Conservation (phyloP, 352 stramenopile species). For the Phytophthora parvispora region DNA sequence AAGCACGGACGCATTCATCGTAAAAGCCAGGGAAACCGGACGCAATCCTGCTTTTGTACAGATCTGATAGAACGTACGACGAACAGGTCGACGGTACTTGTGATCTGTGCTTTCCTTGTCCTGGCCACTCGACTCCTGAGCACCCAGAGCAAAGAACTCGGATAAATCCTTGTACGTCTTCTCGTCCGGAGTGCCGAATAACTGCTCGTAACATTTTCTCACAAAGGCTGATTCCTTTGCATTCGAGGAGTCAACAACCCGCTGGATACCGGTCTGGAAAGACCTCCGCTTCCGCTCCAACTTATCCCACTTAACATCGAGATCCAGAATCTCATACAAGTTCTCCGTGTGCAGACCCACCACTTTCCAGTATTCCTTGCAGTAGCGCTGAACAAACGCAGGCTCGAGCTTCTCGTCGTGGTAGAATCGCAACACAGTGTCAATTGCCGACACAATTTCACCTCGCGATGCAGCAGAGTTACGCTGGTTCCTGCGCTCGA, state of each 20-base stretch:
- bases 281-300: conserved; percentile 84
- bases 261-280: conserved; percentile 78
- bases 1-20: conserved; percentile 88
- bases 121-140: conserved; percentile 60
- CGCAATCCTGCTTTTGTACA: conserved; percentile 88
- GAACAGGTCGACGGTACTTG: conserved; percentile 81
- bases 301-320: conserved; percentile 93
- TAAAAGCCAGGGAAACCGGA: conserved; percentile 78
- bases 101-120: conserved; percentile 60
- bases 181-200: conserved; percentile 79
- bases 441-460: conserved; percentile 90
- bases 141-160: conserved; percentile 87
- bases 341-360: conserved; percentile 85
- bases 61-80: conserved; percentile 92
- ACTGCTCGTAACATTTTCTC: conserved; percentile 83
- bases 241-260: conserved; percentile 69
- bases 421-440: conserved; percentile 91
- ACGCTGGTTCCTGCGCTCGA: conserved; percentile 66
- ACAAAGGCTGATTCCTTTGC: conserved; percentile 86
- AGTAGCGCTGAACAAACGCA: conserved; percentile 92
- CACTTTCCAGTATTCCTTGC: conserved; percentile 92
- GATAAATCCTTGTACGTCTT: conserved; percentile 90
- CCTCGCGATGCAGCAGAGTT: conserved; percentile 68
- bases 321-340: conserved; percentile 88
- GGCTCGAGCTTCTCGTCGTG: conserved; percentile 92